Conservation (phyloP, 2,329 filamentous ascomycete genomes). For the Sporothrix sp. region DNA sequence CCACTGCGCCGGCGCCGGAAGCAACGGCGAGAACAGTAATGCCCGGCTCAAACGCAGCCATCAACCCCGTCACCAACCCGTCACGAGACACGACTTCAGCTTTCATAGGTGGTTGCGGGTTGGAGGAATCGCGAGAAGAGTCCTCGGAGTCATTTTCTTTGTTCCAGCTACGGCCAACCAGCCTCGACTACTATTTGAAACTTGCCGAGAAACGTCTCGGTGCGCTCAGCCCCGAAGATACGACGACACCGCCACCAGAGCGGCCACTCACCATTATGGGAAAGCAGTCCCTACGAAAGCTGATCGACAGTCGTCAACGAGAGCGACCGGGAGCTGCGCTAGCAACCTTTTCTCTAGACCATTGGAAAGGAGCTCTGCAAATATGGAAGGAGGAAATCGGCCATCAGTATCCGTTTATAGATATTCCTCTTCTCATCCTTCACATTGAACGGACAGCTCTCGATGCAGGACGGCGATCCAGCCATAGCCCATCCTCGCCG, state of each 20-base stretch:
- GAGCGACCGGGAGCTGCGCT: neutral
- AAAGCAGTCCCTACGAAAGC: neutral
- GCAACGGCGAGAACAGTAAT: too few relatives aligned
- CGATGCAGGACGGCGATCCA: neutral
- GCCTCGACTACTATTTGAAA: constrained; percentile 1
- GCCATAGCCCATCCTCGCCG: neutral
- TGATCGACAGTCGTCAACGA: neutral
- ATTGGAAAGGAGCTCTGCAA: neutral
- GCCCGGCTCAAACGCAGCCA: too few relatives aligned
- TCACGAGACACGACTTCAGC: too few relatives aligned
- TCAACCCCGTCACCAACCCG: neutral
- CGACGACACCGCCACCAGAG: neutral
- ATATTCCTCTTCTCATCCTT: neutral
- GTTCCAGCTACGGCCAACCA: neutral
- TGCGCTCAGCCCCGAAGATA: neutral
- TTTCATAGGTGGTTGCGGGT: too few relatives aligned
- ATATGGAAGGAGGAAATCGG: constrained; percentile 1
- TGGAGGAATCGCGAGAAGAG: neutral
- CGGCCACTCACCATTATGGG: neutral
- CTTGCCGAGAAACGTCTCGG: neutral
- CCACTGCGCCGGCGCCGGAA: neutral
- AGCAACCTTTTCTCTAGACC: neutral
- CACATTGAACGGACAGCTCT: neutral
- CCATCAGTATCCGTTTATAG: neutral
- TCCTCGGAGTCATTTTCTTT: neutral